Base-by-base conservation (phyloP, 306 rosid genomes). In the Vigna nakashimae region DNA sequence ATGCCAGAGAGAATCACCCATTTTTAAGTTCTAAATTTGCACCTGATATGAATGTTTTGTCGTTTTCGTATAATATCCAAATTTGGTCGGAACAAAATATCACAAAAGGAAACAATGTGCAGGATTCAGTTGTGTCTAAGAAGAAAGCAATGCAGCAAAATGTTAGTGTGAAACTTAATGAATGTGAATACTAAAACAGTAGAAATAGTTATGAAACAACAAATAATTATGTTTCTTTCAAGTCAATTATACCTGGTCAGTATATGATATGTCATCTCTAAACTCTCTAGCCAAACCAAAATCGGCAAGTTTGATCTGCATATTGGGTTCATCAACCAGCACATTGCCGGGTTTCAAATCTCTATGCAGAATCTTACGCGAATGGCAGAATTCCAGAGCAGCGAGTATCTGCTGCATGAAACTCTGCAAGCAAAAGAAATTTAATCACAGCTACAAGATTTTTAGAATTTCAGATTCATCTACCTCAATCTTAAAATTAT, bases 331-430 rank as follows among this genome's bases (percentile, higher is more conserved):
- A 73, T 82, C 62, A 1, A 82, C 28, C n/a, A 78, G 53, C 10
- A 82, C 24, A 66, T 82, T 73, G 5, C 5, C 49, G 0, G 79
- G 66, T 78, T 66, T 82, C 66, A 82, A 43, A 50, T 82, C 82
- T 72, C 76, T 18, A 20, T 72, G 82, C 3, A 82, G 26, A 65
- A 82, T 0, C 13, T 34, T 32, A 8, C 16, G 51, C 8, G 80
- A 9, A 73, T 77, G 86, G 5, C 74, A 73, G 15, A 65, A 72
- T 0, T 48, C 76, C 48, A 78, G 72, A 0, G 71, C 82, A n/a
- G 65, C 7, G 6, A 82, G 80, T 6, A 73, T 72, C 22, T 82
- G 86, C 5, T 34, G 7, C 67, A 77, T 7, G 45, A 71, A 36
- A 11, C 18, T 34, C 86, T 82, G 34, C 38, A 42, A 53, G 11